Evolutionary conservation across 805 yeast species (phyloP).

Genomic region (Pichia manshurica): DNA sequence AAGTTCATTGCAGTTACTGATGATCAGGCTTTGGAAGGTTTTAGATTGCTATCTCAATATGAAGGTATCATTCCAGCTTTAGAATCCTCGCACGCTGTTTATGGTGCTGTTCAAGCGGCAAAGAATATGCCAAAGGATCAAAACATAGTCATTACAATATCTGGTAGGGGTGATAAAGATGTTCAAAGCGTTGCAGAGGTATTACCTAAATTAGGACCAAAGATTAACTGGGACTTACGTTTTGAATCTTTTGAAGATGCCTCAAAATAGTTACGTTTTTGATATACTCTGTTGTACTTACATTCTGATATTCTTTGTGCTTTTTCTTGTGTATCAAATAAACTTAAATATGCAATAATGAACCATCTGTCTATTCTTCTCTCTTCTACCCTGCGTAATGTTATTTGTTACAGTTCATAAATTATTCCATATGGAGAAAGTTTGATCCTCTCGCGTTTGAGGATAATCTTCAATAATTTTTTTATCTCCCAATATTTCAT

Average conservation of each 20-base stretch:
- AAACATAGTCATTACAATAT: conserved; percentile 79
- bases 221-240: conserved; percentile 94
- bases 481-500: too few species aligned
- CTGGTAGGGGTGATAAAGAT: conserved; percentile 99
- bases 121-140: conserved; percentile 73
- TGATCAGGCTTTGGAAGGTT: conserved; percentile 90
- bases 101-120: conserved; percentile 85
- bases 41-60: conserved; percentile 78
- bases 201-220: conserved; percentile 82
- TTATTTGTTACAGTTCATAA: too few species aligned
- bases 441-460: too few species aligned
- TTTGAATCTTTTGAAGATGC: conserved; percentile 47
- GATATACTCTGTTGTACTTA: too few species aligned
- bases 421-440: too few species aligned
- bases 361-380: too few species aligned
- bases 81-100: conserved; percentile 95
- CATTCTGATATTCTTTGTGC: too few species aligned
- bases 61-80: conserved; percentile 99
- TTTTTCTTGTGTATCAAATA: too few species aligned
- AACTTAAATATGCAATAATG: too few species aligned
- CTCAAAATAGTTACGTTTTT: conserved; percentile 18
- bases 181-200: conserved; percentile 96
- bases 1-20: conserved; percentile 88
- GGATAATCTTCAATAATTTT: too few species aligned
- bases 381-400: too few species aligned